phyloP scores from a whole-genome alignment of 2,329 filamentous ascomycete species.

The Xylaria sp. region DNA sequence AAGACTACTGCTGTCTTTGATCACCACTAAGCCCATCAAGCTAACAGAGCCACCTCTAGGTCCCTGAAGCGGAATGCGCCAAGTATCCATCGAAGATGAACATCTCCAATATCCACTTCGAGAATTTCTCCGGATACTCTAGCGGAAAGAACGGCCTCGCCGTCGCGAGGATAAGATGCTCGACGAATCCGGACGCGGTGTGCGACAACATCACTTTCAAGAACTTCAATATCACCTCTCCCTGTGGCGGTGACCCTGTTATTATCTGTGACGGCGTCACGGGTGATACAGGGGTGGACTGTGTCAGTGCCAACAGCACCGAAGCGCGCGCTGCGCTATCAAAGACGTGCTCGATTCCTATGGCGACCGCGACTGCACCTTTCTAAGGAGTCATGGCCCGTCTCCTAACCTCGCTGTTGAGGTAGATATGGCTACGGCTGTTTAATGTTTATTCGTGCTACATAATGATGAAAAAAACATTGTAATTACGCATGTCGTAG shows the following conservation, averaged over 20 bases:
- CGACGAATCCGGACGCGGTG: conserved; percentile 56
- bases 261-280: conserved; percentile 57
- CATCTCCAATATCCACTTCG: conserved; percentile 62
- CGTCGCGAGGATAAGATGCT: conserved; percentile 61
- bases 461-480: background rate
- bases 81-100: conserved; percentile 61
- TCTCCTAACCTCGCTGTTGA: background rate
- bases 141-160: conserved; percentile 61
- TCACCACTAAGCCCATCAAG: background rate
- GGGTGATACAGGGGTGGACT: conserved; percentile 44
- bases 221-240: conserved; percentile 60
- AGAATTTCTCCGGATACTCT: conserved; percentile 62
- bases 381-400: background rate
- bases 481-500: background rate
- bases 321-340: conserved; percentile 42
- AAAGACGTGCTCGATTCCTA: conserved; percentile 41
- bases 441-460: background rate
- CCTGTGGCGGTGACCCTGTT: conserved; percentile 48
- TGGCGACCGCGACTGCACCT: conserved; percentile 32
- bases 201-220: conserved; percentile 61
- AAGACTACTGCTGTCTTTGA: conserved; percentile 30
- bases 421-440: background rate
- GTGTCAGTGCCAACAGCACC: conserved; percentile 44
- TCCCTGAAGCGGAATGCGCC: conserved; percentile 54
- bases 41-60: conserved; percentile 33